A percentile compares a stretch with the other conserved stretches of the same genome.
These are phyloP conservation scores for Tetrahymena malaccensis DNA, from an alignment of 73 alveolate genomes.

Conservation along the genomic window DNA sequence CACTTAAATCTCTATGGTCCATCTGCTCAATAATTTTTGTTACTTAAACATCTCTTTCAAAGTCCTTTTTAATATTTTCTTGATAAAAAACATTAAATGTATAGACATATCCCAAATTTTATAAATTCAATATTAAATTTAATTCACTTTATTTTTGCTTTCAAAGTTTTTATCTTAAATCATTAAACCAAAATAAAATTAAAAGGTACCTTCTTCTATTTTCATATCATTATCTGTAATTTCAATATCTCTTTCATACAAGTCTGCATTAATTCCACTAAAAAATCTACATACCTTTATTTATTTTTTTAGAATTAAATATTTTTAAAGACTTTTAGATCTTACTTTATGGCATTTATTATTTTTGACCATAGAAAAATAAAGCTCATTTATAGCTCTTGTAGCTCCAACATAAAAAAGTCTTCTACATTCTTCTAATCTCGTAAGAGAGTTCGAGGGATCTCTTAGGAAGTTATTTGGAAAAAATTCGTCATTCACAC, in stretches of 20 bases:
- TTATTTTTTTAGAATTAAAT: background rate
- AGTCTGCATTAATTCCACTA: background rate
- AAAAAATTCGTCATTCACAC: background rate
- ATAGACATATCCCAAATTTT: too few species aligned
- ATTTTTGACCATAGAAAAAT: background rate
- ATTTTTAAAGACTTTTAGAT: background rate
- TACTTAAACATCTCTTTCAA: background rate
- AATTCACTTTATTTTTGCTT: too few species aligned
- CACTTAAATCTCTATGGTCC: background rate
- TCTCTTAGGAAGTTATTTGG: background rate
- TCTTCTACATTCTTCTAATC: background rate
- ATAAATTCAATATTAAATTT: too few species aligned
- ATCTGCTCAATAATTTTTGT: background rate
- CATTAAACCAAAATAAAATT: background rate
- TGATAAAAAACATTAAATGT: background rate
- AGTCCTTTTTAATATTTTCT: background rate
- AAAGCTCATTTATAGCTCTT: background rate
- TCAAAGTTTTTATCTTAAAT: background rate
- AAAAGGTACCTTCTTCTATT: background rate
- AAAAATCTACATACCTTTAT: background rate
- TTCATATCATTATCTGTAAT: background rate
- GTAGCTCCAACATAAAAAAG: background rate
- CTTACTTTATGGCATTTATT: background rate
- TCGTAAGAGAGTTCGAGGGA: background rate
- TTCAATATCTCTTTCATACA: background rate